Evolutionary conservation across 495 filamentous ascomycete genomes (phyloP), one percentile per base, ranked within the genome.

Genomic region (Aspergillus heteromorphus): DNA sequence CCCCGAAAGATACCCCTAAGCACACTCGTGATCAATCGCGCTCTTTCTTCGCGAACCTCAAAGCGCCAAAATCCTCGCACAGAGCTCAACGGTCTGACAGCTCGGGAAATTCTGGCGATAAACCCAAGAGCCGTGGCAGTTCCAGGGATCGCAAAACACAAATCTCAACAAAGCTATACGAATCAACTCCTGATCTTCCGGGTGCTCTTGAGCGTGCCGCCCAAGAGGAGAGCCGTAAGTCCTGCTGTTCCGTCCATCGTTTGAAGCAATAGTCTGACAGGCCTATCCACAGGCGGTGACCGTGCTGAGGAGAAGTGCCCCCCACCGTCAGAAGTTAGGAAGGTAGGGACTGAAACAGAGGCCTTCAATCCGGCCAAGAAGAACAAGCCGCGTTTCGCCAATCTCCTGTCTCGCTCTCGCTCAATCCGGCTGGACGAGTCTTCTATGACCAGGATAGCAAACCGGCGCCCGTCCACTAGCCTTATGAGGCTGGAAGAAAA

Each of bases 321-420:
- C 16, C 64, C 64, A 19, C 57, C 60, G 36, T 45, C 54, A 52
- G 65, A 54, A 4, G 20, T 58, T 6, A 70, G 60, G 45, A 73
- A 72, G 48, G 54, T 65, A 10, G 64, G 51, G 4, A 63, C 64
- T 8, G 73, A 74, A 11, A n/a, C 57, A 7, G 70, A 75, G 10
- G 45, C 58, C 4, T 62, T 49, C 34, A 53, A 58, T 0, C 51
- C 67, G 0, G 48, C 61, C 13, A 78, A 70, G 55, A 81, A 73
- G 56, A 71, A 61, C 47, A 80, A 80, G 59, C 76, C 74, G 19
- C 66, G 78, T 18, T 82, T 83, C 57, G 73, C 73, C 30, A 74
- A 79, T 21, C 73, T 91, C 19, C 69, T 91, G 16, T 78, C 77
- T 27, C 83, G 88, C 36, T 85, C 85, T 23, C 84, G 81, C 49